A percentile compares a stretch with the other conserved stretches of the same genome.
Conservation (phyloP, 257 asterid genomes). For the Galeopsis tetrahit region DNA sequence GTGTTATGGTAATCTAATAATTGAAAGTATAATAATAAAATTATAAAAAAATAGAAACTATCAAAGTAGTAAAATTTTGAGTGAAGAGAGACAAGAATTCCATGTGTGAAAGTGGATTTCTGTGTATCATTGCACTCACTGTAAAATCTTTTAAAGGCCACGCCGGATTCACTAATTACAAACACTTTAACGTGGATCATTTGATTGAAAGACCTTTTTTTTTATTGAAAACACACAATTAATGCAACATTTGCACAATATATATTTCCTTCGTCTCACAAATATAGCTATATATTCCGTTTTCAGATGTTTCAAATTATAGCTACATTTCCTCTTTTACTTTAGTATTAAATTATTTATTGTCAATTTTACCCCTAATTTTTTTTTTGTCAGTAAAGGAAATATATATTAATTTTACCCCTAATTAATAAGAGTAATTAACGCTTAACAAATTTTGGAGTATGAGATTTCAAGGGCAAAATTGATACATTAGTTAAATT, state of each 20-base stretch:
- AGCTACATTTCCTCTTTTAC: no score
- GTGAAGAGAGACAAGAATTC: constrained; percentile 22
- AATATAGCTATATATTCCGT: no score
- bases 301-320: no score
- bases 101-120: constrained; percentile 32
- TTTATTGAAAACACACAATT: not conserved
- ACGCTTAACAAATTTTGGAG: no score
- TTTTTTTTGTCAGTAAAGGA: no score
- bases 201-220: not conserved
- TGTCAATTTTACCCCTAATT: no score
- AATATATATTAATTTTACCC: no score
- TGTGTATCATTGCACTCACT: constrained; percentile 24
- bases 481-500: no score
- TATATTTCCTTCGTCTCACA: no score
- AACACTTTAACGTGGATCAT: not conserved
- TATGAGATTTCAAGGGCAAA: no score
- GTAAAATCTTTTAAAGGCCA: not conserved
- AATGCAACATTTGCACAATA: not conserved
- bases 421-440: no score
- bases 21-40: not conserved
- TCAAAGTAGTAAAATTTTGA: constrained; percentile 1
- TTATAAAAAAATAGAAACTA: not conserved
- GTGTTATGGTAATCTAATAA: not conserved
- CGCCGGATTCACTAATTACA: not conserved
- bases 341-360: no score